Evolutionary conservation across 1,284 basidiomycete genomes (phyloP), one percentile per base, ranked within the genome.

Genomic region (Sanghuangporus weigelae): DNA sequence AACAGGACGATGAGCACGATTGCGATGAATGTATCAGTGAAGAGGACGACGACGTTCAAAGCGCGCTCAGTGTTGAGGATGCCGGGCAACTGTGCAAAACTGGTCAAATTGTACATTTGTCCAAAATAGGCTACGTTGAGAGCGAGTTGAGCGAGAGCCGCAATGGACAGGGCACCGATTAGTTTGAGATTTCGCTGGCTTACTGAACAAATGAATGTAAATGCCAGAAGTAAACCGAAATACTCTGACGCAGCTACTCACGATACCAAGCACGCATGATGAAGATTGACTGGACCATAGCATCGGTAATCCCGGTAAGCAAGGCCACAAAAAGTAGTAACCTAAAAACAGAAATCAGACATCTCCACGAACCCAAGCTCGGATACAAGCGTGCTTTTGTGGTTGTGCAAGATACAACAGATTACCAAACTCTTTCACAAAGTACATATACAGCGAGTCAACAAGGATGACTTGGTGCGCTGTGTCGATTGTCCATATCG

Each of bases 391-490:
- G 14, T 19, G 56, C 54, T 19, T 55, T 31, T 58, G 57, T 16
- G 58, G 21, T 6, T 42, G 42, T 10, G 46, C 57, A 7, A 63
- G 57, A 35, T 51, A 59, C 7, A 39, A 23, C 31, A 21, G 26
- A n/a, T 64, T 60, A 3, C 51, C 63, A 53, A 49, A 64, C n/a
- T 62, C 35, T 14, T 21, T 62, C 39, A 64, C 44, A 21, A 64
- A 53, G 39, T 62, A 62, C 5, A 39, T 57, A 44, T 64, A 64
- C 11, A 36, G 31, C 1, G 53, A 21, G 12, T 56, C 38, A 4
- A 50, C 46, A 7, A 64, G 36, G 10, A 64, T 31, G 23, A 44
- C 46, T 46, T 64, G 63, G 38, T 55, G 60, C 6, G 40, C 54
- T 14, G 60, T 55, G 26, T 50, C 48, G 16, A 50, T 19, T 11